Evolutionary conservation across 78 protist species (phyloP).

Genomic region (Polysphondylium violaceum): DNA sequence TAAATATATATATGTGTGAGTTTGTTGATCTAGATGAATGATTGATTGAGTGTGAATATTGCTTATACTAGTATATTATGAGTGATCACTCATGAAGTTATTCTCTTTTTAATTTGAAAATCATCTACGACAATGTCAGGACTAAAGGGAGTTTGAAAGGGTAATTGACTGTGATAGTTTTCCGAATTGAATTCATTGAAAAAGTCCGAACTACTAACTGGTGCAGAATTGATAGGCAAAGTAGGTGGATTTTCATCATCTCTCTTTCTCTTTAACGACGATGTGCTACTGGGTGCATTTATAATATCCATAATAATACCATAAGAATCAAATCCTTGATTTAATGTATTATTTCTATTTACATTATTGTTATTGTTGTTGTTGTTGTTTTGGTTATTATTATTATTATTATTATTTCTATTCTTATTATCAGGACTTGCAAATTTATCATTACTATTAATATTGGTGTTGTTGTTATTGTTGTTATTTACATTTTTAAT

Average conservation of each 20-base stretch:
- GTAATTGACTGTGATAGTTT: not conserved
- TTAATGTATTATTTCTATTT: not conserved
- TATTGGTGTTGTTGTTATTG: not conserved
- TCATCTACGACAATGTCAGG: conserved; percentile 13
- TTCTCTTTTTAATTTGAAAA: conserved; percentile 29
- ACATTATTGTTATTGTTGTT: not conserved
- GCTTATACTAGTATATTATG: too few species aligned
- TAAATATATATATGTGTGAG: too few species aligned
- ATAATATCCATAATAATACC: conserved; percentile 11
- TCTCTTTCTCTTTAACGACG: not conserved
- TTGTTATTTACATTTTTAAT: not conserved
- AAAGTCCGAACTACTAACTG: conserved; percentile 24
- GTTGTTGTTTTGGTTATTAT: not conserved
- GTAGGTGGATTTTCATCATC: conserved; percentile 1
- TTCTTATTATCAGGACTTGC: not conserved
- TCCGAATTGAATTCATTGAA: not conserved
- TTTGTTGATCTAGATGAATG: too few species aligned
- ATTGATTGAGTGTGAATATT: too few species aligned
- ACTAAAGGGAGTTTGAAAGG: conserved; percentile 32
- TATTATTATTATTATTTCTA: not conserved
- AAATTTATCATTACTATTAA: not conserved
- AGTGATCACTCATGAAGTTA: conserved; percentile 4
- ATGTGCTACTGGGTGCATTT: conserved; percentile 39
- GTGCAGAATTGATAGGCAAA: not conserved
- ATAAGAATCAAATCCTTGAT: not conserved